phyloP scores from a whole-genome alignment of 2,329 filamentous ascomycete genomes.

The Tothia fuscella region DNA sequence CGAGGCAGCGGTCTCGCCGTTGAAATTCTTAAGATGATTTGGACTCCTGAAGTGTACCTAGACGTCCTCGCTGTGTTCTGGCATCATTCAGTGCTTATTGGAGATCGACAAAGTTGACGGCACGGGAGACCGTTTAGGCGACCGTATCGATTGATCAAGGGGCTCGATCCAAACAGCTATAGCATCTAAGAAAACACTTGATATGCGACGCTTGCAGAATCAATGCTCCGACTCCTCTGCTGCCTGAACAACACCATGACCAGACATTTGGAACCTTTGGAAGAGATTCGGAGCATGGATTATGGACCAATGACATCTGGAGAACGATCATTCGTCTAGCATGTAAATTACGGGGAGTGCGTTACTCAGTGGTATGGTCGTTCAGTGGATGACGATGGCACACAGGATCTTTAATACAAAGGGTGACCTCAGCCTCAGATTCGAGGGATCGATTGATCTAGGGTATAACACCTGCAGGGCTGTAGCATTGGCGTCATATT shows the following conservation, averaged over 20 bases:
- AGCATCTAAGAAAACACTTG: neutral
- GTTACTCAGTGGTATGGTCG: too few relatives aligned
- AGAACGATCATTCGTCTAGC: too few relatives aligned
- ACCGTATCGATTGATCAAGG: neutral
- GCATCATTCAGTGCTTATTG: neutral
- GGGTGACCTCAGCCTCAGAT: neutral
- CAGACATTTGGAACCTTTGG: too few relatives aligned
- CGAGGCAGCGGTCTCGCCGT: constrained; percentile 4
- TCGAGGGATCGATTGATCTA: too few relatives aligned
- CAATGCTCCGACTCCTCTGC: too few relatives aligned
- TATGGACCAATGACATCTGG: too few relatives aligned
- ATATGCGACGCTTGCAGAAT: neutral
- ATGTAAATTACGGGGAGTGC: too few relatives aligned
- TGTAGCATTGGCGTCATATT: neutral
- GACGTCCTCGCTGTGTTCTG: neutral
- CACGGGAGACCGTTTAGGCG: too few relatives aligned
- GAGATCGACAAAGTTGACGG: too few relatives aligned
- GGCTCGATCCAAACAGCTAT: neutral
- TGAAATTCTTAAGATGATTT: neutral
- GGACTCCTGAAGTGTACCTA: neutral
- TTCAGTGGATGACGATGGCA: neutral
- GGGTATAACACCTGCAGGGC: too few relatives aligned
- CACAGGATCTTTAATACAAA: neutral
- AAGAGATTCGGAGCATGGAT: too few relatives aligned
- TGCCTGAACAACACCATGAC: too few relatives aligned